Base-by-base conservation (phyloP, 225 moss, liverwort and hornwort species). In the Sphagnum tenellum region DNA sequence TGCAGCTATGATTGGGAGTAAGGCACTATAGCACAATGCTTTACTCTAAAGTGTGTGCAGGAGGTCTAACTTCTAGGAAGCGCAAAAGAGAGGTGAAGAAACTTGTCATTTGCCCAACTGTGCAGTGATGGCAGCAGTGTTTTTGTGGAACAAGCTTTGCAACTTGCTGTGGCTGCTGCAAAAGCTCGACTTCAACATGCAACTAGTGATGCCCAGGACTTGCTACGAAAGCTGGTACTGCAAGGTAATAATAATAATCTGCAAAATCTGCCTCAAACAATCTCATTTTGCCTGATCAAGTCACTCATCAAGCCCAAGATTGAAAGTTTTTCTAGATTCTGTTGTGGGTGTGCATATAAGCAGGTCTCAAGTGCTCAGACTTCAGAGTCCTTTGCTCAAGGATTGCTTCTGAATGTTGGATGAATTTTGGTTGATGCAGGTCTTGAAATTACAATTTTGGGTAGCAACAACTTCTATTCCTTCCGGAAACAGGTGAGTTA, bases 91-190 rank as follows among this genome's bases (percentile, higher is more conserved):
- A 29, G 29, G 29, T 29, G 29, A 29, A 29, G 29, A 29, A 84
- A 87, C 73, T 58, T 68, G 63, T 77, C 73, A 70, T 80, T 85
- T 70, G 87, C 81, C 72, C 77, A 81, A 80, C 70, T 94, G 91
- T 92, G 92, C 92, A 96, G 96, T 90, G 90, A 90, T 79, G 87
- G 93, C 70, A 85, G 92, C 80, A 93, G 85, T 84, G 70, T 81
- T 48, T 98, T 92, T 70, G 93, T 93, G 80, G 96, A 98, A 78
- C 86, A 93, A 77, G 93, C 93, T 74, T 82, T 98, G 62, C 80
- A 88, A 74, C 82, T 92, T 76, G 80, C 90, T 50, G 76, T 93
- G 57, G 87, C 96, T 65, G 90, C 93, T 77, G 80, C 76, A 69
- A 89, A 82, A 68, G 63, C 61, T 75, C 79, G 72, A 64, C 72